These are phyloP conservation scores for Cymbopogon flexuosus DNA, from an alignment of 202 grass and related monocot genomes.

Conservation along the genomic window DNA sequence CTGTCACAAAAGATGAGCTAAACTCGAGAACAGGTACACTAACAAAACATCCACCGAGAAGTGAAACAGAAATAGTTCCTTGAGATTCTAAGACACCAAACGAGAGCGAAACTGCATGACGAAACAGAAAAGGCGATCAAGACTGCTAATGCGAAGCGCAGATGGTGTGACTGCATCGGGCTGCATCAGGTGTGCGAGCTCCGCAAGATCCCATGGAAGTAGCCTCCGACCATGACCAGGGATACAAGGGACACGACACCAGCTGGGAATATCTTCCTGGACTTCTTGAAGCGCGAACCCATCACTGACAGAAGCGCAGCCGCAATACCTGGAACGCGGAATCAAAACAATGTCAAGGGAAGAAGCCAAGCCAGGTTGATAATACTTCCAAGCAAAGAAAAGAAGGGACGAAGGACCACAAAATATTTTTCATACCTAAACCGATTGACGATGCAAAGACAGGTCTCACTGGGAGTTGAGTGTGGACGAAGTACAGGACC, in stretches of 20 bases:
- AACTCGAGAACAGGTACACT: neutral
- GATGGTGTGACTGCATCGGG: neutral
- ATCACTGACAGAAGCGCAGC: slow-evolving; percentile 66
- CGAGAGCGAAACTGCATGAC: neutral
- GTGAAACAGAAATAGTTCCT: neutral
- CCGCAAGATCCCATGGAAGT: slow-evolving; percentile 75
- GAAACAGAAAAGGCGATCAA: neutral
- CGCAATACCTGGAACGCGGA: slow-evolving; percentile 46
- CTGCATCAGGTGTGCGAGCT: slow-evolving; percentile 33
- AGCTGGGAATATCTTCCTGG: slow-evolving; percentile 74
- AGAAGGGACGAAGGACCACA: neutral
- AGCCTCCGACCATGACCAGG: slow-evolving; percentile 72
- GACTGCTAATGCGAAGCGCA: neutral
- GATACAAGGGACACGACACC: slow-evolving; percentile 72
- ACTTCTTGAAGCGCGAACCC: slow-evolving; percentile 87
- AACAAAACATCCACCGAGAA: neutral
- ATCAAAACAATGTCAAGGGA: neutral
- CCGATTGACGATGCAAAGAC: slow-evolving; percentile 69
- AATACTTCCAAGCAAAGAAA: slow-evolving; percentile 3
- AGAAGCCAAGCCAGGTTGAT: neutral
- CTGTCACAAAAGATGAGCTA: neutral
- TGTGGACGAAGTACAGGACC: slow-evolving; percentile 65
- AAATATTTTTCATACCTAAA: slow-evolving; percentile 43
- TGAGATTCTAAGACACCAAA: neutral
- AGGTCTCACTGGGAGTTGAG: slow-evolving; percentile 68